A percentile compares a stretch with the other conserved stretches of the same genome.
These are phyloP conservation scores for Xylariaceae sp. DNA, from an alignment of 2,329 filamentous ascomycete genomes.

Conservation along the genomic window DNA sequence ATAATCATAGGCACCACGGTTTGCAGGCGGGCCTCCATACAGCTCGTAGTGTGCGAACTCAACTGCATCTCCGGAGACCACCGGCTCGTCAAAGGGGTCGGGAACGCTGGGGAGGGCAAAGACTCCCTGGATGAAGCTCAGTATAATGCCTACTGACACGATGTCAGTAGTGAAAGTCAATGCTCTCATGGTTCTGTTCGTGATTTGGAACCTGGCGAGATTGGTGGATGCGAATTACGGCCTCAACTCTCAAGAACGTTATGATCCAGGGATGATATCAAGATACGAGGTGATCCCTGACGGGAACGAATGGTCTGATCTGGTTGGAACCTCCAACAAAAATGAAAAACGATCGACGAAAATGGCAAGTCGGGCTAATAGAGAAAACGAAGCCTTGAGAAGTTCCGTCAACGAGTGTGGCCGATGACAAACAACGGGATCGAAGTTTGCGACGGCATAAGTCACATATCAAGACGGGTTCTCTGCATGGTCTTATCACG, in stretches of 20 bases:
- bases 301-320: not conserved
- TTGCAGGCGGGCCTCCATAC: constrained; percentile 20
- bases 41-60: constrained; percentile 20
- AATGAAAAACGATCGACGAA: not conserved
- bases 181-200: constrained; percentile 34
- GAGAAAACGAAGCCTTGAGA: no score
- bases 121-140: constrained; percentile 23
- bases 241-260: not conserved
- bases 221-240: not conserved
- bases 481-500: not conserved
- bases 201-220: not conserved
- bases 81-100: constrained; percentile 6
- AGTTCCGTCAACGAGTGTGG: not conserved
- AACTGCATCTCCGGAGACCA: constrained; percentile 7
- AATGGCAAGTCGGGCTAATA: no score
- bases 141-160: constrained; percentile 31
- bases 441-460: not conserved
- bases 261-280: no score
- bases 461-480: not conserved
- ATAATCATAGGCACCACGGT: constrained; percentile 26
- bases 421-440: no score
- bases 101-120: constrained; percentile 13
- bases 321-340: not conserved
- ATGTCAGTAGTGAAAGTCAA: constrained; percentile 32
- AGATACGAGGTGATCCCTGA: no score